These are phyloP conservation scores for Pyrus bretschneideri DNA, from an alignment of 306 rosid species.

Conservation along the genomic window DNA sequence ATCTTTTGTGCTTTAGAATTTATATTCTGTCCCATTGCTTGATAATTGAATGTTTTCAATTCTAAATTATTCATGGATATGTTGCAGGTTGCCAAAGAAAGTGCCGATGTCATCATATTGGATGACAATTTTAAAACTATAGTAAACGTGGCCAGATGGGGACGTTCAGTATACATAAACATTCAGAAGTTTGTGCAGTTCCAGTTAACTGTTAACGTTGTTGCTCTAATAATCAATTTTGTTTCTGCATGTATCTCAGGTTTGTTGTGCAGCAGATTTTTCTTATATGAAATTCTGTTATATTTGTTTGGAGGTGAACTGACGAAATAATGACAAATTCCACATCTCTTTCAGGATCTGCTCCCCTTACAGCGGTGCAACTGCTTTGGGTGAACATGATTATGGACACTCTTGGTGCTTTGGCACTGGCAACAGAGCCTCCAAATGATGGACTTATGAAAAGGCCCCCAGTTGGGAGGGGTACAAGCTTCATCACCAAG, in stretches of 20 bases:
- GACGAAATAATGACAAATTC: conserved; percentile 8
- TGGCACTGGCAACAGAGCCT: conserved; percentile 97
- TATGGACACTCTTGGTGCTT: conserved; percentile 97
- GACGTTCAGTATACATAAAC: conserved; percentile 90
- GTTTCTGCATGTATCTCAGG: conserved; percentile 91
- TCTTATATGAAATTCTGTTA: not conserved
- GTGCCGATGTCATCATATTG: conserved; percentile 82
- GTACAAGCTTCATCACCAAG: conserved; percentile 69
- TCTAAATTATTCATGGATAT: conserved; percentile 14
- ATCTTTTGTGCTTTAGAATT: not conserved
- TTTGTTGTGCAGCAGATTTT: conserved; percentile 19
- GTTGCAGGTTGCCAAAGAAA: conserved; percentile 90
- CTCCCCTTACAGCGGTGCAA: conserved; percentile 96
- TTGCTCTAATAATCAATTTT: conserved; percentile 80
- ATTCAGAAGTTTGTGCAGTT: conserved; percentile 97
- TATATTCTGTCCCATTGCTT: not conserved
- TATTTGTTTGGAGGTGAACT: conserved; percentile 4
- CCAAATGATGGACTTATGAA: conserved; percentile 74
- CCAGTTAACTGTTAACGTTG: conserved; percentile 88
- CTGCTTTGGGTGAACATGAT: conserved; percentile 98
- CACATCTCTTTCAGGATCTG: conserved; percentile 59
- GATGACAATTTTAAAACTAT: conserved; percentile 85
- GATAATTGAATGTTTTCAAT: conserved; percentile 6
- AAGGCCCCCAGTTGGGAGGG: conserved; percentile 62
- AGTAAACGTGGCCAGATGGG: conserved; percentile 86